Evolutionary conservation across 2,329 filamentous ascomycete genomes (phyloP), one percentile per base, ranked within the genome.

Genomic region (Colletotrichum tofieldiae): DNA sequence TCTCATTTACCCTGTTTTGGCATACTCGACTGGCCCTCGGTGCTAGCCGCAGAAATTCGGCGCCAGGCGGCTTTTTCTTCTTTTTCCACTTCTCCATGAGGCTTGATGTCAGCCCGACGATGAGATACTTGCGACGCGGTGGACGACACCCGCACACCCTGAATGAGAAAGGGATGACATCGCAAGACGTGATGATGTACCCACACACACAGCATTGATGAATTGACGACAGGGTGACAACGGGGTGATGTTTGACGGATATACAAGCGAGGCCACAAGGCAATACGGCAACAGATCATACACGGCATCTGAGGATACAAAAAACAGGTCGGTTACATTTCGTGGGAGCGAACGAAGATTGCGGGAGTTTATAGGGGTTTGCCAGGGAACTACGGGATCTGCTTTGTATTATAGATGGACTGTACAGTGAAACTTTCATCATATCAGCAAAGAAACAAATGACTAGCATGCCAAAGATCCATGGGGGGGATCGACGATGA

Each of bases 391-490:
- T 47, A 45, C n/a, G 41, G 43, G 41, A 37, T 49, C 58, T 61
- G 41, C 20, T 61, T 37, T 61, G 39, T 37, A 23, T 35, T 61
- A 61, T 61, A 61, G 41, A 61, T 23, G 14, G 43, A 2, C 6
- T 37, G 58, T 61, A 43, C 29, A 16, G 16, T 32, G 16, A 45
- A 47, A 45, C 32, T 8, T 47, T 45, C 6, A 18, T 45, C 12
- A 16, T 37, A 18, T 61, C 29, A n/a, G 52, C 3, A n/a, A 23
- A 14, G 18, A n/a, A 61, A n/a, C 11, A 26, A 26, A 35, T 49
- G 58, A 61, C 58, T 35, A 47, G 29, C 29, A 61, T 35, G 20
- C 32, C 18, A 7, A 14, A 16, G 29, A 32, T 2, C 29, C 26
- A 16, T n/a, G 14, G 18, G 18, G 18, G 39, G 2, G 7, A 26